Evolutionary conservation across 257 asterid species (phyloP).

Genomic region (Salvia miltiorrhiza): DNA sequence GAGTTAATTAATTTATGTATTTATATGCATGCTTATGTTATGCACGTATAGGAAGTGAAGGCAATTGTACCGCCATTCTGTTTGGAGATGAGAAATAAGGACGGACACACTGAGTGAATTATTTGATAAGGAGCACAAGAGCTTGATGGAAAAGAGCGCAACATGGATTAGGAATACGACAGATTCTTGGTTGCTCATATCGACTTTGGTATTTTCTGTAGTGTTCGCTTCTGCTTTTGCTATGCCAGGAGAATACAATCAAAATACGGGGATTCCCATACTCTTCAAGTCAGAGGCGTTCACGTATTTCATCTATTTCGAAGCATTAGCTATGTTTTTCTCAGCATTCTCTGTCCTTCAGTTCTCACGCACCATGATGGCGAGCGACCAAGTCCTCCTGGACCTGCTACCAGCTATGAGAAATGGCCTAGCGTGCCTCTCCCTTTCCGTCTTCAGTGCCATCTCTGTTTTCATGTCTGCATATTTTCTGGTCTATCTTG

Average conservation of each 20-base stretch:
- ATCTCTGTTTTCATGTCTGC: neutral
- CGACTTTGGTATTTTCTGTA: neutral
- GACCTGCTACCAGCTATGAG: too few relatives aligned
- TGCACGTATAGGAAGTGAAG: neutral
- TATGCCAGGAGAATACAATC: neutral
- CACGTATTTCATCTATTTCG: neutral
- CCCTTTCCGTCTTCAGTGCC: neutral
- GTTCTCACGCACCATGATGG: neutral
- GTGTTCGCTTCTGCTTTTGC: neutral
- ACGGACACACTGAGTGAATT: neutral
- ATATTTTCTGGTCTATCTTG: neutral
- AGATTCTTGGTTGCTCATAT: neutral
- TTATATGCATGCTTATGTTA: too few relatives aligned
- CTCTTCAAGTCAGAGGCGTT: neutral
- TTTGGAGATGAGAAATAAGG: neutral
- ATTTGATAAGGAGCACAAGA: neutral
- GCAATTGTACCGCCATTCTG: neutral
- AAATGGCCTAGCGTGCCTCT: neutral
- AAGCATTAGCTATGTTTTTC: neutral
- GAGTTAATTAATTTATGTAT: too few relatives aligned
- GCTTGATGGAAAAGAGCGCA: neutral
- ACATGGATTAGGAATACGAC: neutral
- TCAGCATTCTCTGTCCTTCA: neutral
- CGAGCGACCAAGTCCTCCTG: too few relatives aligned
- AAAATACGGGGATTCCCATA: neutral